Base-by-base conservation (phyloP, 2,329 filamentous ascomycete genomes). In the Aspergillus cejpii region DNA sequence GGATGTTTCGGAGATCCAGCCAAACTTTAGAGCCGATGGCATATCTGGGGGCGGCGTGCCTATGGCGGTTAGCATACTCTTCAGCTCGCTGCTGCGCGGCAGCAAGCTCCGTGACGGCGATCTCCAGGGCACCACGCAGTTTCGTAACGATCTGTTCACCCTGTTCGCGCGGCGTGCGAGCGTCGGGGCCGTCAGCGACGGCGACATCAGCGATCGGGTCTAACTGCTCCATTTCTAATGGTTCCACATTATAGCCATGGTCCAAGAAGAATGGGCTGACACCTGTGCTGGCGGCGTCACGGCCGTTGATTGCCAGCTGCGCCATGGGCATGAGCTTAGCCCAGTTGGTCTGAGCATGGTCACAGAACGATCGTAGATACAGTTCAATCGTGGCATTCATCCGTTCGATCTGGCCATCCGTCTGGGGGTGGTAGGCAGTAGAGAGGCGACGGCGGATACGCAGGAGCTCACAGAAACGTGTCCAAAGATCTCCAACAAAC, bases 351-450 rank as follows among this genome's bases (percentile, higher is more conserved):
- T 24, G 23, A 5, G 23, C 5, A 8, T 8, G 23, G 23, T 24
- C 8, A 8, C 23, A 24, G 23, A 24, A 24, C 5, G 23, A 5
- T 5, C 23, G 23, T 24, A 24, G 23, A 8, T 24, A 24, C 8
- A 24, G 23, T 8, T 24, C 23, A 24, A 24, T 24, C 8, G 23
- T 20, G 44, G 48, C 2, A 43, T 29, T 15, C 48, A 47, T 47
- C 64, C 54, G 2, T 53, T 62, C 43, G 60, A 24, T 6, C 45
- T 44, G 42, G 63, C 48, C n/a, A n/a, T n/a, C n/a, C n/a, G n/a
- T n/a, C n/a, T n/a, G n/a, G n/a, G n/a, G n/a, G n/a, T n/a, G n/a
- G 42, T 55, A 61, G n/a, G 52, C 47, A 11, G 54, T 63, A 3
- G 46, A 59, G 1, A 58, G 47, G 19, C 53, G 49, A 23, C 47